Evolutionary conservation across 2,329 filamentous ascomycete genomes (phyloP), one percentile per base, ranked within the genome.

Genomic region (Falciphora oryzae): DNA sequence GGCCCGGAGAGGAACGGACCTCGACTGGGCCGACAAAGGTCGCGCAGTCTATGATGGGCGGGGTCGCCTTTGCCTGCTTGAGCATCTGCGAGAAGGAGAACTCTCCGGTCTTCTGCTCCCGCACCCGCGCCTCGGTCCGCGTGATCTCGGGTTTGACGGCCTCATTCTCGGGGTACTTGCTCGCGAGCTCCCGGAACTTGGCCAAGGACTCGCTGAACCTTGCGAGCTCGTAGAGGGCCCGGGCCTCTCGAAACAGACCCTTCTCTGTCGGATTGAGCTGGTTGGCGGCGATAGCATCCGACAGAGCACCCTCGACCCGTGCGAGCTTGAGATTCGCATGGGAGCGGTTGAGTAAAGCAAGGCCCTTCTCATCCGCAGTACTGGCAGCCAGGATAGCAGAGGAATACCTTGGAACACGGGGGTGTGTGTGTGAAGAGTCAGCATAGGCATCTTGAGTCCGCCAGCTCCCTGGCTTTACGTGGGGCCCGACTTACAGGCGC

Each of bases 11-110:
- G 8, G 70, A 58, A 44, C 74, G 77, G 0, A 85, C 68, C 58
- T 75, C 71, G 1, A 83, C 78, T 0, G 77, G 75, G 0, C 70
- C 73, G 10, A 74, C 73, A 66, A 76, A 85, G 1, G 77, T 83
- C 0, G 80, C 81, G 64, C 75, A 79, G 67, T 85, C 82, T 1
- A 85, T 68, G 6, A 76, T 64, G 0, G 81, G 79, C 3, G 78
- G 76, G 0, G 68, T 71, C n/a, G 65, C 64, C n/a, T 69, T 65
- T 1, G 77, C 75, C 35, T 80, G 73, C 57, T 71, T 67, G 57
- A 76, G 75, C 75, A 78, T 77, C 1, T 59, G 65, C 8, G 22
- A 67, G 68, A 77, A 83, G 4, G 69, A 57, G 63, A 81, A 83
- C 0, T 65, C 65, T 0, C 81, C 81, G 0, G 65, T 73, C 18